Conservation (phyloP, 106 monocot species). For the Posidonia australis region DNA sequence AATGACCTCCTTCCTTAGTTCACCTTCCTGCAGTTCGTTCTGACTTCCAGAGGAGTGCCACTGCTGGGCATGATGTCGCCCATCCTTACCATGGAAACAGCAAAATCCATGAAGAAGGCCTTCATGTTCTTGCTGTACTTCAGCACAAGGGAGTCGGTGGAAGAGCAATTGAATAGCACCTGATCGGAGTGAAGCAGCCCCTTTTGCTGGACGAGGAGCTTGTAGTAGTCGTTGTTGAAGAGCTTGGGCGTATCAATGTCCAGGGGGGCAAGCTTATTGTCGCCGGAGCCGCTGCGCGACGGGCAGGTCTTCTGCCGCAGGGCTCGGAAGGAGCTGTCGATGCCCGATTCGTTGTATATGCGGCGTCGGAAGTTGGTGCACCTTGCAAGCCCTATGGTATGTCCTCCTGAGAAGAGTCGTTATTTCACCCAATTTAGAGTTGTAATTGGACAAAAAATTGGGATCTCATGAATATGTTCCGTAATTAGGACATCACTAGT, state of each 20-base stretch:
- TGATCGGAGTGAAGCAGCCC: conserved; percentile 80
- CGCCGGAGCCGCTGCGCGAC: conserved; percentile 21
- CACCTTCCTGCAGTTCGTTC: conserved; percentile 13
- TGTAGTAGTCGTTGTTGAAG: conserved; percentile 67
- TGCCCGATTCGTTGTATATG: conserved; percentile 67
- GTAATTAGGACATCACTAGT: no score
- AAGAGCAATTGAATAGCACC: conserved; percentile 39
- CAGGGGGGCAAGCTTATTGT: conserved; percentile 45
- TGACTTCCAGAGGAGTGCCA: neutral
- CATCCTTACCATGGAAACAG: conserved; percentile 7
- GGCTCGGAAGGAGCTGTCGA: conserved; percentile 34
- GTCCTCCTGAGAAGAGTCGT: conserved; percentile 30
- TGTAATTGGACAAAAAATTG: conserved; percentile 35
- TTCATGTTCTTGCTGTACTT: conserved; percentile 15
- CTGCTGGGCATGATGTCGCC: conserved; percentile 2
- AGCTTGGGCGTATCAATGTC: conserved; percentile 32
- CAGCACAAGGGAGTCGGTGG: conserved; percentile 19
- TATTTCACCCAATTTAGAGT: conserved; percentile 29
- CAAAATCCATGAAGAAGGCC: conserved; percentile 13
- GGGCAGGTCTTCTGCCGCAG: conserved; percentile 36
- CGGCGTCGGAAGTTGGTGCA: conserved; percentile 43
- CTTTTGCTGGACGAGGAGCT: conserved; percentile 38
- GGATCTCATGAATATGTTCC: conserved; percentile 7
- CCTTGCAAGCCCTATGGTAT: conserved; percentile 62
- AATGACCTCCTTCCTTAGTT: no score